Base-by-base conservation (phyloP, 257 asterid species). In the Anisodus tanguticus region DNA sequence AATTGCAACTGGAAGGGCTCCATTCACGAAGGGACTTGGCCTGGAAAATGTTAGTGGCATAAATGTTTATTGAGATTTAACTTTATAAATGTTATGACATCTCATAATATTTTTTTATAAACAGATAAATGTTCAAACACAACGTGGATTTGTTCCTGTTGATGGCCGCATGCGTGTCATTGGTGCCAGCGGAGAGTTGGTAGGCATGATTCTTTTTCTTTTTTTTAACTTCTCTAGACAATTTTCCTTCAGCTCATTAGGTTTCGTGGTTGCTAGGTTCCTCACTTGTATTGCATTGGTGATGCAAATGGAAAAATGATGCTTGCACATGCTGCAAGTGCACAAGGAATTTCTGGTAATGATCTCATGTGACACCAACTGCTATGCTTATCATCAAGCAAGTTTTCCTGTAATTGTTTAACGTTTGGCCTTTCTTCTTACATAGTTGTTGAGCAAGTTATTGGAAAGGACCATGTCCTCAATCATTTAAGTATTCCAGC, bases 291-390 rank as follows among this genome's bases (percentile, higher is more conserved):
- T 88, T 97, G 99, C 91, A 95, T 97, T 82, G 98, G 98, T 86
- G 99, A 97, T 92, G 99, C 99, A 87, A 95, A 95, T 91, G 99
- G 99, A 58, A 97, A 91, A 90, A 83, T 97, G 99, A 97, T 97
- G 99, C 98, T 95, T 86, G 99, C 99, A 82, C 99, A 97, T 87
- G 99, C 98, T 66, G 98, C 99, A 89, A 97, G 98, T 87, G 99
- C 99, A 43, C 99, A 97, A 90, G 98, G 99, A 90, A 97, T 91
- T 83, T 91, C 94, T 69, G 96, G 97, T 91, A 89, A 87, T 22
- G 76, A 86, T 79, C 76, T 68, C 80, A 37, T 76, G 80, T 70
- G 82, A 62, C 64, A 77, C 74, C 53, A 78, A 53, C 78, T 76
- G 74, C 83, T 81, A 66, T 84, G 37, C 41, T 49, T 63, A 81